phyloP scores from a whole-genome alignment of 2,329 filamentous ascomycete species.

The Fusarium proliferatum region DNA sequence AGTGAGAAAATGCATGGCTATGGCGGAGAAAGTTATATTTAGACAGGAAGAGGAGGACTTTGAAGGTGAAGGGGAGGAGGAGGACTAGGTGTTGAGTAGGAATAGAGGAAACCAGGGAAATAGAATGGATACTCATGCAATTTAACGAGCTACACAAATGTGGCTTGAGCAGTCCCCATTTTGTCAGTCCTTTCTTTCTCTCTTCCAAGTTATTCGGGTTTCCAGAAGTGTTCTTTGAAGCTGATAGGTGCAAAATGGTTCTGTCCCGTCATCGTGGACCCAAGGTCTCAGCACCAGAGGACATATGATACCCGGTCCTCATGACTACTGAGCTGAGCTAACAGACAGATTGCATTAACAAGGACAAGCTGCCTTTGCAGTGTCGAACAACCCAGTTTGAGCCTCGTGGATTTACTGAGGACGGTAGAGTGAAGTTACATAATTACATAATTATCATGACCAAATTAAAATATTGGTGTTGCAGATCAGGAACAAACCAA shows the following conservation, averaged over 20 bases:
- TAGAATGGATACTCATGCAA: not conserved
- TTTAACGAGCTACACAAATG: not conserved
- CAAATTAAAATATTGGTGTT: not conserved
- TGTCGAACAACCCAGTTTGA: not conserved
- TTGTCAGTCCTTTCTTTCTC: not conserved
- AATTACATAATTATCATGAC: not conserved
- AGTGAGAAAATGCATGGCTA: constrained; percentile 77
- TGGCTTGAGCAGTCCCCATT: not conserved
- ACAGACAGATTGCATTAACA: not conserved
- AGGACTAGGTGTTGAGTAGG: constrained; percentile 12
- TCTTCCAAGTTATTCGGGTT: not conserved
- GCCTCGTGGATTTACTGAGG: not conserved
- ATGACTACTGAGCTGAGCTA: not conserved
- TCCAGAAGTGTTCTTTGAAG: not conserved
- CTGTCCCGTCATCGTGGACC: not conserved
- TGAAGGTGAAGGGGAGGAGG: constrained; percentile 59
- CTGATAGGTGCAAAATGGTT: not conserved
- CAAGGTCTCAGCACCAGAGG: not conserved
- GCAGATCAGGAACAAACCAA: constrained; percentile 20
- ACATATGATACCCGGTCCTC: not conserved
- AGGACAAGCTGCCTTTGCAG: not conserved
- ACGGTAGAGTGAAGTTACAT: not conserved
- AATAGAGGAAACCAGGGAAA: not conserved
- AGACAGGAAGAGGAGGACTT: constrained; percentile 74
- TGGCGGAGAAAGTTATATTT: constrained; percentile 90